These are phyloP conservation scores for Diaporthe vaccinii DNA, from an alignment of 2,329 filamentous ascomycete species.

Conservation along the genomic window DNA sequence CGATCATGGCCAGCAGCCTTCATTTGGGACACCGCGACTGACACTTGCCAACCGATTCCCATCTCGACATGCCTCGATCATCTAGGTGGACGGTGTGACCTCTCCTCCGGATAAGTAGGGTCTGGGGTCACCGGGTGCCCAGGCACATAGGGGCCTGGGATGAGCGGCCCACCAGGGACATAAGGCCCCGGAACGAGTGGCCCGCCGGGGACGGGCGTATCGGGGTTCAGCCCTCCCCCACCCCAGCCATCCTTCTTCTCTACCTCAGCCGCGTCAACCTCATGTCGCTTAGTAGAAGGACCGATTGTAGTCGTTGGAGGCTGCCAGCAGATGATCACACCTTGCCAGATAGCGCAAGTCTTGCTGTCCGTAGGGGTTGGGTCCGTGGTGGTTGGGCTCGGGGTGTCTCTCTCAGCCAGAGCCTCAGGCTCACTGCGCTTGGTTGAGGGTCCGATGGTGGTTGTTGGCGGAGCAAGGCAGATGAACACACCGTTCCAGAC, in stretches of 20 bases:
- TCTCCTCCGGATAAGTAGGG: constrained; percentile 48
- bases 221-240: constrained; percentile 16
- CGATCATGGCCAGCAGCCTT: not conserved
- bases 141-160: constrained; percentile 47
- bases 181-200: constrained; percentile 42
- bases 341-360: constrained; percentile 21
- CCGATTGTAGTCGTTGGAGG: constrained; percentile 20
- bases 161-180: constrained; percentile 50
- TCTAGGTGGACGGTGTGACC: constrained; percentile 37
- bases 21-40: not conserved
- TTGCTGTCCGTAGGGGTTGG: constrained; percentile 5
- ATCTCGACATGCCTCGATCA: not conserved
- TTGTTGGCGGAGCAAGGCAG: constrained; percentile 16
- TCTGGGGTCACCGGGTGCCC: constrained; percentile 44
- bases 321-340: constrained; percentile 21
- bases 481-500: constrained; percentile 21
- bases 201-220: constrained; percentile 39
- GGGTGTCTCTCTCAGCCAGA: constrained; percentile 1
- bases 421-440: constrained; percentile 12
- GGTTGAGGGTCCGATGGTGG: constrained; percentile 19
- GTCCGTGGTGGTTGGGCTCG: constrained; percentile 10
- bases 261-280: constrained; percentile 11
- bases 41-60: constrained; percentile 4
- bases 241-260: constrained; percentile 22
- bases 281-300: constrained; percentile 10